These are phyloP conservation scores for Cladosporium sp. DNA, from an alignment of 2,329 filamentous ascomycete species.

Conservation along the genomic window DNA sequence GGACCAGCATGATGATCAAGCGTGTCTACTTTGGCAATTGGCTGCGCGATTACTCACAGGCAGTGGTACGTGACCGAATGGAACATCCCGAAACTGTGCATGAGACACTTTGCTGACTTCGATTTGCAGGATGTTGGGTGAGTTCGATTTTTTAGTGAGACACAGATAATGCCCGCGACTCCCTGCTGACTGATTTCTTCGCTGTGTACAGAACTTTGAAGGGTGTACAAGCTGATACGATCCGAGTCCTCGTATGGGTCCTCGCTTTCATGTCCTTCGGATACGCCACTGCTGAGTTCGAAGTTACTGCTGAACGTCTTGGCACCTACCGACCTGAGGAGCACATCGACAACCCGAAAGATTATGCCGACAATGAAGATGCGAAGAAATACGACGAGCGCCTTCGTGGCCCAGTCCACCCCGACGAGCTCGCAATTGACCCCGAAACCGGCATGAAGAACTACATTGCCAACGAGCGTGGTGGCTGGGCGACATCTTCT, in stretches of 20 bases:
- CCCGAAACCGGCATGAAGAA: slow-evolving; percentile 90
- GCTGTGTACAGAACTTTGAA: slow-evolving; percentile 44
- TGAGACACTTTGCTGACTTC: background rate
- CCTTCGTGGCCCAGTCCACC: slow-evolving; percentile 72
- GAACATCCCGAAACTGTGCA: background rate
- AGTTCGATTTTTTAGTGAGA: background rate
- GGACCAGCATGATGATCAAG: slow-evolving; percentile 69
- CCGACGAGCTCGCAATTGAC: slow-evolving; percentile 50
- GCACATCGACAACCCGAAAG: slow-evolving; percentile 55
- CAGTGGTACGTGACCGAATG: slow-evolving; percentile 39
- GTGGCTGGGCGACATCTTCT: slow-evolving; percentile 85
- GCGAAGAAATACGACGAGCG: slow-evolving; percentile 79
- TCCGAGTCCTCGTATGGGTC: slow-evolving; percentile 58
- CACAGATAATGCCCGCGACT: background rate
- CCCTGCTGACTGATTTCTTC: background rate
- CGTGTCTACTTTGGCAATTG: slow-evolving; percentile 47
- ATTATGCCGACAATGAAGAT: slow-evolving; percentile 82
- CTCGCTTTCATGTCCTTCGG: slow-evolving; percentile 60
- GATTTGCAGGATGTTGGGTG: slow-evolving; percentile 47
- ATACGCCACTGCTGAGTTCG: slow-evolving; percentile 59
- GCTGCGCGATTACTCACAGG: slow-evolving; percentile 56
- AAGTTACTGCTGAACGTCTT: slow-evolving; percentile 56
- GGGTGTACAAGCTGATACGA: slow-evolving; percentile 56
- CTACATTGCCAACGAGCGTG: slow-evolving; percentile 90
- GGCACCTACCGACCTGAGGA: slow-evolving; percentile 56